Evolutionary conservation across 2,329 filamentous ascomycete species (phyloP).

Genomic region (Penicillium hesseltinei): DNA sequence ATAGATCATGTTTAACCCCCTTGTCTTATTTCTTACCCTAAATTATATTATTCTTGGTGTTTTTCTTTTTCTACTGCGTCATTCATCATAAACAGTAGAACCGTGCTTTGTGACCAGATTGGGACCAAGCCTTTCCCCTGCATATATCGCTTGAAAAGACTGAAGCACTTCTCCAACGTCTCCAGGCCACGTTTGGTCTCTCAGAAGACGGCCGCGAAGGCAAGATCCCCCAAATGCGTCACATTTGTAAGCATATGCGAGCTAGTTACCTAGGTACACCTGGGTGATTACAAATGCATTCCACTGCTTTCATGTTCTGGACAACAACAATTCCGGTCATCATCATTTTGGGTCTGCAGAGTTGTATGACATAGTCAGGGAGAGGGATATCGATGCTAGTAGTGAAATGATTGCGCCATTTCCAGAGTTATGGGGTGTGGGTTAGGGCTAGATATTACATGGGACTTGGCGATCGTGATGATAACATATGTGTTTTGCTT

Average conservation of each 20-base stretch:
- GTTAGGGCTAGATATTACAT: not conserved
- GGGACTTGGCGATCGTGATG: not conserved
- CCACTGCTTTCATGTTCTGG: not conserved
- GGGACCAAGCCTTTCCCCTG: not conserved
- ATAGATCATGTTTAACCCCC: not conserved
- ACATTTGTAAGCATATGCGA: not conserved
- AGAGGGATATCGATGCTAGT: not conserved
- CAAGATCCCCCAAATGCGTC: not conserved
- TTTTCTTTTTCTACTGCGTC: not conserved
- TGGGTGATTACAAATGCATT: not conserved
- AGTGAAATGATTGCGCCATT: not conserved
- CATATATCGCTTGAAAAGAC: not conserved
- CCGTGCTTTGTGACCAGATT: not conserved
- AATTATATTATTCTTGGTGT: not conserved
- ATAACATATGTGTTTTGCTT: not conserved
- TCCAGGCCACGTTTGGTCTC: not conserved
- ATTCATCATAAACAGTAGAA: not conserved
- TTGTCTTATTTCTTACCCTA: not conserved
- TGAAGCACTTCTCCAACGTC: not conserved
- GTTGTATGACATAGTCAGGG: too few species aligned
- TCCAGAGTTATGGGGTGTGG: not conserved
- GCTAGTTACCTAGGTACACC: fast-evolving
- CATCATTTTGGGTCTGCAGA: not conserved
- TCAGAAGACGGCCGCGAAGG: not conserved
- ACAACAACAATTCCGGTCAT: not conserved